phyloP scores from a whole-genome alignment of 139 green algal genomes.

The Axilococcus clingmanii region DNA sequence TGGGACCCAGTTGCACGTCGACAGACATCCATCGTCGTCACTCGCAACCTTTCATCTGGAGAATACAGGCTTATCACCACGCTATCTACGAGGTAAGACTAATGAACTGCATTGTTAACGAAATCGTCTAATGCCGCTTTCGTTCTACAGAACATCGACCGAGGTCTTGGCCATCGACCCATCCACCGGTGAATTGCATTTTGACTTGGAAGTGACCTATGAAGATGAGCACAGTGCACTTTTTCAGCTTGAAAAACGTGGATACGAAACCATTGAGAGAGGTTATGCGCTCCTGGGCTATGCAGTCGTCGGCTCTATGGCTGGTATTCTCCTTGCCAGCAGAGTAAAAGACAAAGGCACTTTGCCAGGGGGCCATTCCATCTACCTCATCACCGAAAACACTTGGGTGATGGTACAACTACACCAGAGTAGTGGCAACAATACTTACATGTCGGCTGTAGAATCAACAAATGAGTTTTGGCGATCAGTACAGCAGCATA shows the following conservation, averaged over 20 bases:
- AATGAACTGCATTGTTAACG: too few species aligned
- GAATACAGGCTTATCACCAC: too few species aligned
- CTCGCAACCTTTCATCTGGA: too few species aligned
- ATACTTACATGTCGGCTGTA: slow-evolving; percentile 1
- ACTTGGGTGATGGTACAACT: slow-evolving; percentile 73
- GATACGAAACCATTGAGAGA: slow-evolving; percentile 33
- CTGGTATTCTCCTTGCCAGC: slow-evolving; percentile 78
- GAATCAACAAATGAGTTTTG: slow-evolving; percentile 31
- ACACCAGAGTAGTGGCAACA: slow-evolving; percentile 27
- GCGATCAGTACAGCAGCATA: slow-evolving; percentile 36
- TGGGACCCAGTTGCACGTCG: too few species aligned
- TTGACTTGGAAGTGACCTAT: not conserved
- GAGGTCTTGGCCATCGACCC: slow-evolving; percentile 6
- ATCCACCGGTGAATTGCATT: not conserved
- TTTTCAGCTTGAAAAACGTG: slow-evolving; percentile 8
- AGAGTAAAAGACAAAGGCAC: slow-evolving; percentile 45
- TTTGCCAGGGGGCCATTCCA: slow-evolving; percentile 78
- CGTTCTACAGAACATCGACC: too few species aligned
- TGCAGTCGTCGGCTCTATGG: slow-evolving; percentile 42
- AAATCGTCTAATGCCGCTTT: too few species aligned
- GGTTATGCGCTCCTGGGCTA: slow-evolving; percentile 79
- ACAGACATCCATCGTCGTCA: too few species aligned
- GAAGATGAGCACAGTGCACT: slow-evolving; percentile 23
- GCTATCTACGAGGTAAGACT: too few species aligned
- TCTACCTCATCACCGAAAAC: slow-evolving; percentile 68